Conservation (phyloP, 371 early-diverging fungal genomes). For the Mortierella sp. region DNA sequence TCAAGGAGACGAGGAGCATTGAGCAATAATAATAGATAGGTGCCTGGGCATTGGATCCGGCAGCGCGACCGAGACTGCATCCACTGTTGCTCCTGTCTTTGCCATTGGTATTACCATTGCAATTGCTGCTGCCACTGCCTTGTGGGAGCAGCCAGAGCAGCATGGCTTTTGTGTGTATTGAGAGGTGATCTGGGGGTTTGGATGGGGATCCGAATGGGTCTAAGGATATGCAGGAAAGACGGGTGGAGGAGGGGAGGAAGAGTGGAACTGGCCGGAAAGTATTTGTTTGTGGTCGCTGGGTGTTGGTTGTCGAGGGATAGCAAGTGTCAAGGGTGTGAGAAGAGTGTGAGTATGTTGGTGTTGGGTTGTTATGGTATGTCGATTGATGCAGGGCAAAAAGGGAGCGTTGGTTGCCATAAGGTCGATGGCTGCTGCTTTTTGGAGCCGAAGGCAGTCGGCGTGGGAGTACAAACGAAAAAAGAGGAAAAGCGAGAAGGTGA, state of each 20-base stretch:
- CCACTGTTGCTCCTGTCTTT: neutral
- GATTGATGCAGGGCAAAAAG: neutral
- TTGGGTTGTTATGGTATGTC: neutral
- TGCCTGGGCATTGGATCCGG: neutral
- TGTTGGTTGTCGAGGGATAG: neutral
- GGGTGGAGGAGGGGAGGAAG: neutral
- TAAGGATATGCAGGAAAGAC: neutral
- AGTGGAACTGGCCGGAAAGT: neutral
- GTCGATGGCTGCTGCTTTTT: neutral
- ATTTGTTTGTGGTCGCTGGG: neutral
- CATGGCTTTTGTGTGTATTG: neutral
- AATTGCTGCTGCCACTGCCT: neutral
- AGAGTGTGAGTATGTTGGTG: neutral
- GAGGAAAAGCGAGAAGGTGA: neutral
- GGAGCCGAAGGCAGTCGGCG: neutral
- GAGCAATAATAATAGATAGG: neutral
- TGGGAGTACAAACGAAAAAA: neutral
- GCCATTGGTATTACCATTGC: too few relatives aligned
- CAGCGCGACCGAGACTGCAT: neutral
- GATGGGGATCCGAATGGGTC: neutral
- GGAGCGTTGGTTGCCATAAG: neutral
- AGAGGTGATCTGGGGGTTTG: neutral
- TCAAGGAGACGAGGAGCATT: neutral
- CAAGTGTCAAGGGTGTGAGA: too few relatives aligned
- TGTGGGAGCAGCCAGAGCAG: conserved; percentile 4